Conservation (phyloP, 495 filamentous ascomycete species). For the Aspergillus incahuasiensis region DNA sequence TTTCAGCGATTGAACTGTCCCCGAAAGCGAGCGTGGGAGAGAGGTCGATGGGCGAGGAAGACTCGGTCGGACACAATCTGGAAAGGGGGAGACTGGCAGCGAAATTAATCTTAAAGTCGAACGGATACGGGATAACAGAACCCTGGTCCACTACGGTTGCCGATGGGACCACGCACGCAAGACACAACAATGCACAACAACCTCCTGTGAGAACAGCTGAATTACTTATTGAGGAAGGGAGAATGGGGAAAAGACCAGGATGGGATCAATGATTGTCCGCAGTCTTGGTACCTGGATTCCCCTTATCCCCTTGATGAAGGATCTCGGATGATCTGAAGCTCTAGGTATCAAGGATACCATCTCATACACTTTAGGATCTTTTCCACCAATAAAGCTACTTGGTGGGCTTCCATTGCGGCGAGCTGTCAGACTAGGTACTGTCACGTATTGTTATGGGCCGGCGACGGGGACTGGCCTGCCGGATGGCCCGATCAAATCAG, state of each 20-base stretch:
- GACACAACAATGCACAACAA: neutral
- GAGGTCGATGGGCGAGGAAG: conserved; percentile 6
- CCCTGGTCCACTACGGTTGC: neutral
- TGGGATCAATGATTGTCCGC: conserved; percentile 6
- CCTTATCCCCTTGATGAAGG: neutral
- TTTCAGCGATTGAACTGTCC: conserved; percentile 16
- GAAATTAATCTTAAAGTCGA: conserved; percentile 3
- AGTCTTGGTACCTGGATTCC: neutral
- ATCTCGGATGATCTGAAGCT: neutral
- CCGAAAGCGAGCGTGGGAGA: conserved; percentile 19
- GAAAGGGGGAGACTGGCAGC: conserved; percentile 2
- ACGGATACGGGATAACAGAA: neutral
- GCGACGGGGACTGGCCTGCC: neutral
- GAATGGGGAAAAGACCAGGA: neutral
- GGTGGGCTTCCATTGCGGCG: neutral
- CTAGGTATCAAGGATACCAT: neutral
- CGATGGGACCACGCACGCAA: neutral
- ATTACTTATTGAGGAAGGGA: neutral
- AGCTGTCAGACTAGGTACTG: neutral
- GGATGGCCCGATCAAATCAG: neutral
- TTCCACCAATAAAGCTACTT: neutral
- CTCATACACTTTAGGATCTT: neutral
- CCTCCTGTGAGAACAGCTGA: neutral
- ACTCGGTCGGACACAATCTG: neutral
- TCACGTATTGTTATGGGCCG: neutral